Percentiles rank a stretch among this genome's conserved stretches.
These are phyloP conservation scores for Coprinopsis marcescibilis DNA, from an alignment of 768 basidiomycete genomes.

Conservation along the genomic window DNA sequence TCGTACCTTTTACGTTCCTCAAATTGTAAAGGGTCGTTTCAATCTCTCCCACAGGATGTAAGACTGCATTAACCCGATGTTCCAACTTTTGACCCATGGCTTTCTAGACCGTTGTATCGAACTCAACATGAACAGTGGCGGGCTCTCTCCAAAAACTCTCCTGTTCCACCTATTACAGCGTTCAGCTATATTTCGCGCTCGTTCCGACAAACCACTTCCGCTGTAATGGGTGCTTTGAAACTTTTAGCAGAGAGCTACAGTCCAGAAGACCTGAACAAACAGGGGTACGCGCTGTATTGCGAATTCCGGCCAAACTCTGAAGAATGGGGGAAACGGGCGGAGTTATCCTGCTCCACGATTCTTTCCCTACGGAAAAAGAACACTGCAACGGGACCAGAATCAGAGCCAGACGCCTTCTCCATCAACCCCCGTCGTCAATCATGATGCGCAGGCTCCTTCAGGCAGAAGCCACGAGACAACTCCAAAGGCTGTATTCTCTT, in stretches of 20 bases:
- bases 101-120: slow-evolving; percentile 71
- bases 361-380: slow-evolving; percentile 46
- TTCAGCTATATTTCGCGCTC: slow-evolving; percentile 80
- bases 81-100: slow-evolving; percentile 1
- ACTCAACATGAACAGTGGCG: slow-evolving; percentile 71
- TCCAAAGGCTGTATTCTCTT: slow-evolving; percentile 20
- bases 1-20: neutral
- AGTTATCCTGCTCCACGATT: slow-evolving; percentile 65
- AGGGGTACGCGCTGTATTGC: slow-evolving; percentile 76
- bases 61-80: no score
- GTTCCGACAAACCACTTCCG: slow-evolving; percentile 73
- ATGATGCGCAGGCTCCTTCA: neutral
- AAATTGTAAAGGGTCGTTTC: neutral
- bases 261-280: slow-evolving; percentile 51
- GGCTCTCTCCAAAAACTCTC: slow-evolving; percentile 66
- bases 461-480: no score
- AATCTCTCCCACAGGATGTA: slow-evolving; percentile 17
- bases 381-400: no score
- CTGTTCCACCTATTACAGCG: slow-evolving; percentile 66
- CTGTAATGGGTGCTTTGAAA: slow-evolving; percentile 71
- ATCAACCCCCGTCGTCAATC: neutral
- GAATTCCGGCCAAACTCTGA: slow-evolving; percentile 80
- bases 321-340: slow-evolving; percentile 81
- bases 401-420: neutral
- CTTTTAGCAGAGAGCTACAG: slow-evolving; percentile 59